Evolutionary conservation across 2,329 filamentous ascomycete genomes (phyloP).

Genomic region (Coniochaeta ligniaria): DNA sequence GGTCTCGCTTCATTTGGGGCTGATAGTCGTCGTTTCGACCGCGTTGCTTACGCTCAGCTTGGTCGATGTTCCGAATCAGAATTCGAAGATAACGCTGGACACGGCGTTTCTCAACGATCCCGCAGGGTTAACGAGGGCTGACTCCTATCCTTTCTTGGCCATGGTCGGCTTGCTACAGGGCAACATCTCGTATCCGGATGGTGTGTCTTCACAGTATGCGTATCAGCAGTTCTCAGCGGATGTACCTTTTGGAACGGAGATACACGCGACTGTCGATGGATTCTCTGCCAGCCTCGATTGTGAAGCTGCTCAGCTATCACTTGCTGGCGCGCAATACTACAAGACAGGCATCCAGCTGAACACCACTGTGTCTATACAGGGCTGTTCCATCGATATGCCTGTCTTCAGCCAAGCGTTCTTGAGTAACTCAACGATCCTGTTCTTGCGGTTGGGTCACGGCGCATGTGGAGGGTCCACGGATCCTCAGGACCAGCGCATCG

Average conservation of each 20-base stretch:
- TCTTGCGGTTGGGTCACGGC: constrained; percentile 14
- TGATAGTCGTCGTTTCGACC: constrained; percentile 26
- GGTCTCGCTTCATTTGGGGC: constrained; percentile 22
- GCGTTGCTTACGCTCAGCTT: constrained; percentile 26
- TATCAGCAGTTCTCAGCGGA: constrained; percentile 24
- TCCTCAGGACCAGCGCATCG: constrained; percentile 15
- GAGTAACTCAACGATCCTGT: constrained; percentile 8
- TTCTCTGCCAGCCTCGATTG: constrained; percentile 25
- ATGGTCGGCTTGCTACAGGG: constrained; percentile 24
- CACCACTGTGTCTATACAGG: constrained; percentile 17
- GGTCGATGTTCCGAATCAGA: constrained; percentile 16
- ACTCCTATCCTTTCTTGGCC: constrained; percentile 22
- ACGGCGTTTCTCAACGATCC: constrained; percentile 20
- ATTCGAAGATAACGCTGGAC: constrained; percentile 16
- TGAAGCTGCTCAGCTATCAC: constrained; percentile 16
- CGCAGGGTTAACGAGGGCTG: constrained; percentile 14
- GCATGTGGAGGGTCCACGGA: constrained; percentile 11
- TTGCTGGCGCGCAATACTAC: constrained; percentile 16
- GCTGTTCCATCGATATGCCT: constrained; percentile 11
- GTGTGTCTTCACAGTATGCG: constrained; percentile 23
- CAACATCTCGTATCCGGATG: constrained; percentile 20
- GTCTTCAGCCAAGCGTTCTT: constrained; percentile 11
- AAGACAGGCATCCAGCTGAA: constrained; percentile 17
- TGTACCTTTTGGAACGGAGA: constrained; percentile 12
- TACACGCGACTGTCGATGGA: constrained; percentile 25